Evolutionary conservation across 257 asterid genomes (phyloP), one percentile per base, ranked within the genome.

Genomic region (Salvia hispanica): DNA sequence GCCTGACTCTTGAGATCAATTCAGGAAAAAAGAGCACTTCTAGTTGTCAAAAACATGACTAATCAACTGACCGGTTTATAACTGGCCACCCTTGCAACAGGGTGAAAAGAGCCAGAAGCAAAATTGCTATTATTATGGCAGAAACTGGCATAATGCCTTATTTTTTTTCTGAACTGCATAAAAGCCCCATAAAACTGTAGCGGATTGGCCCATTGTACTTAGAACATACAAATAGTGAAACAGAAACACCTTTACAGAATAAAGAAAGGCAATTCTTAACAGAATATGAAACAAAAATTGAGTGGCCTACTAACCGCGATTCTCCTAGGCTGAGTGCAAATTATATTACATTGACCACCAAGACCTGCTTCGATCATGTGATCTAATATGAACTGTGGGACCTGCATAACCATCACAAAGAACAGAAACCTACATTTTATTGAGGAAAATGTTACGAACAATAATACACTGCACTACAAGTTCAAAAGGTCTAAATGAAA

Each of bases 251-350:
- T 57, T 40, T 37, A 57, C 52, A 76, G 13, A 16, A 14, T 5
- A 62, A 55, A 45, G 66, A 70, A 39, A 63, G 8, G 59, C 37
- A 28, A 64, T 18, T 16, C 11, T 15, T 25, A 45, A 60, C 54
- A 45, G 8, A 63, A 53, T 55, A 21, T 15, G 48, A 51, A 63
- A 21, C 52, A 42, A n/a, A n/a, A 45, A 69, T 16, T 67, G 56
- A 78, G 65, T 57, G 51, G 71, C 25, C 14, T 12, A 86, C 96
- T 72, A 65, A 91, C 97, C 85, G 99, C 97, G 57, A 93, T 93
- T 85, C 99, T 86, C 92, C 99, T 86, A 9, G 99, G 99, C 79
- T 93, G 99, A 37, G 99, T 93, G 81, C 99, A 93, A 79, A 93
- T 78, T 73, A 93, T 83, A 79, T 83, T 93, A 80, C 97, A 93